Evolutionary conservation across 2,329 filamentous ascomycete species (phyloP).

Genomic region (Lachnellula subtilissima): DNA sequence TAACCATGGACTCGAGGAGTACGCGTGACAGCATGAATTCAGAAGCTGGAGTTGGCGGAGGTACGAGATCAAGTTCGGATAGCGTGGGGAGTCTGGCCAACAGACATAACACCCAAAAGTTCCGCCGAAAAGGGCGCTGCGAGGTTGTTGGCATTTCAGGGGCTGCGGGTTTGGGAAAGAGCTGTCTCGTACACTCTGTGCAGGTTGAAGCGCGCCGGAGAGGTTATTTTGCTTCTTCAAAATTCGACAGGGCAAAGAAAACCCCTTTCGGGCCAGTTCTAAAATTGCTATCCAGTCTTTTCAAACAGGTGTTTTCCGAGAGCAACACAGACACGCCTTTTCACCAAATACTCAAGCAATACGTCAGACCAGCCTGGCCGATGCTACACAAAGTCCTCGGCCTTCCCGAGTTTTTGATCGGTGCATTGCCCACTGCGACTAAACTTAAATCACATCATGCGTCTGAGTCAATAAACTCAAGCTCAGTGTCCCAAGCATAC

Average conservation of each 20-base stretch:
- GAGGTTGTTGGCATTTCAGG: constrained; percentile 60
- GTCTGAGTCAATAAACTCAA: constrained; percentile 10
- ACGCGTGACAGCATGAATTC: constrained; percentile 17
- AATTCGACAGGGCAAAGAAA: constrained; percentile 58
- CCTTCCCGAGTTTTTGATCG: constrained; percentile 65
- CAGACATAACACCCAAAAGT: constrained; percentile 40
- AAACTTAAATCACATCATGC: not conserved
- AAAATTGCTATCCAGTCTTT: constrained; percentile 60
- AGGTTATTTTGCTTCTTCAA: constrained; percentile 62
- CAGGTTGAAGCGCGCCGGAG: constrained; percentile 55
- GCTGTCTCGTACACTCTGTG: constrained; percentile 58
- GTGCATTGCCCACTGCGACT: constrained; percentile 24
- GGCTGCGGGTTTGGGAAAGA: constrained; percentile 60
- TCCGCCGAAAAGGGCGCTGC: constrained; percentile 56
- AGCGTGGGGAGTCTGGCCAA: constrained; percentile 26
- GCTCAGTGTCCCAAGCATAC: constrained; percentile 21
- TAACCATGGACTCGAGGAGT: constrained; percentile 21
- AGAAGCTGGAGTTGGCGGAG: constrained; percentile 3
- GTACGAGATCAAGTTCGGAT: constrained; percentile 22
- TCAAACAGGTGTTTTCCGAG: constrained; percentile 64
- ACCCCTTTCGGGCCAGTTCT: constrained; percentile 60
- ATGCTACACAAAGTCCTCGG: constrained; percentile 57
- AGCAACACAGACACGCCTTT: constrained; percentile 60
- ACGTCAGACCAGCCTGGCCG: constrained; percentile 60
- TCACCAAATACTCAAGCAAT: constrained; percentile 56